phyloP scores from a whole-genome alignment of 805 yeast genomes.

The Yarrowia bubula region DNA sequence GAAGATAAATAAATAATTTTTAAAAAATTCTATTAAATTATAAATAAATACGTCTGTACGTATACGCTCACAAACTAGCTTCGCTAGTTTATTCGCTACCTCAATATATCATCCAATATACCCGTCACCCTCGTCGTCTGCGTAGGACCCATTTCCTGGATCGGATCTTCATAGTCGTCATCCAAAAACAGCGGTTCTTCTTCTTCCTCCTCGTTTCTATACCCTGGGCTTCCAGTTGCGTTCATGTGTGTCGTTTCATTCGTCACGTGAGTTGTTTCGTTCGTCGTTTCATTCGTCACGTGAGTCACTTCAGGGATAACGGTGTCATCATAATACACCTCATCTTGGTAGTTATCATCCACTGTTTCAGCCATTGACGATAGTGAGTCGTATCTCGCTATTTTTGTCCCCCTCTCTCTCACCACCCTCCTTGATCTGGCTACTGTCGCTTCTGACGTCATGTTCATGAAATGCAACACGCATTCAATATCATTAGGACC shows the following conservation, averaged over 20 bases:
- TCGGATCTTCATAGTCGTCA: slow-evolving; percentile 1
- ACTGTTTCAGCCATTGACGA: background rate
- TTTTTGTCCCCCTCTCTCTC: background rate
- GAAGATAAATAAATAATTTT: too few species aligned
- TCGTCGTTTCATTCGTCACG: background rate
- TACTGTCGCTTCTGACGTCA: background rate
- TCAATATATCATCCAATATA: background rate
- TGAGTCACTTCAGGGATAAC: background rate
- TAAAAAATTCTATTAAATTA: too few species aligned
- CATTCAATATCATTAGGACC: slow-evolving; percentile 8
- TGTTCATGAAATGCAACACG: slow-evolving; percentile 9
- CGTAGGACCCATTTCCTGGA: background rate
- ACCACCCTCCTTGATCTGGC: background rate
- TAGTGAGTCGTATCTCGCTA: background rate
- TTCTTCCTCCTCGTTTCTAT: background rate
- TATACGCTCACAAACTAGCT: too few species aligned
- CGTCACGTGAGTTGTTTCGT: too few species aligned
- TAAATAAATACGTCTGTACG: too few species aligned
- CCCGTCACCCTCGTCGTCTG: slow-evolving; percentile 3
- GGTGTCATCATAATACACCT: background rate
- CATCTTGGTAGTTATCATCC: background rate
- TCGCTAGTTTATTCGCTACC: too few species aligned
- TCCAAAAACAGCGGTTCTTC: slow-evolving; percentile 16
- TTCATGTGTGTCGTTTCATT: background rate
- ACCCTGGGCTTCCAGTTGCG: background rate